Evolutionary conservation across 2,329 filamentous ascomycete genomes (phyloP).

Genomic region (Colletotrichum chrysophilum): DNA sequence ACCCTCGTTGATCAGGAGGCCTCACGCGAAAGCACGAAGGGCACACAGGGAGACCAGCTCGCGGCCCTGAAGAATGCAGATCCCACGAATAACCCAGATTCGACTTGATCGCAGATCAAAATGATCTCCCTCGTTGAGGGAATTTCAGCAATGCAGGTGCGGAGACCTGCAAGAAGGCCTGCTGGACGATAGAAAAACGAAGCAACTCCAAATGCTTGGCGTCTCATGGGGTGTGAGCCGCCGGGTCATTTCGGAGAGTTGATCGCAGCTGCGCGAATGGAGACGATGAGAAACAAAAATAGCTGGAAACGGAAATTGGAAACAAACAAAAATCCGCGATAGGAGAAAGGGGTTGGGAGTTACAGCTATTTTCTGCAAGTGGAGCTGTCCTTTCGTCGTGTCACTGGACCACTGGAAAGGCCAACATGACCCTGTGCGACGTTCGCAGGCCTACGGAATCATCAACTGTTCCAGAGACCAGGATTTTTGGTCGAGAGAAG

Average conservation of each 20-base stretch:
- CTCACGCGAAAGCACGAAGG: background rate
- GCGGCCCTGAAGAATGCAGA: background rate
- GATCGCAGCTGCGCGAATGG: background rate
- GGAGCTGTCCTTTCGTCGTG: background rate
- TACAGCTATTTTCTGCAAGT: constrained; percentile 1
- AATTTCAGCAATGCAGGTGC: background rate
- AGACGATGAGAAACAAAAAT: background rate
- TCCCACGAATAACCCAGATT: background rate
- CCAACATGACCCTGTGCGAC: background rate
- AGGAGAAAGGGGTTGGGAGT: background rate
- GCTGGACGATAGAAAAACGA: background rate
- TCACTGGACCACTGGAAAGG: background rate
- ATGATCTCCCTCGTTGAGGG: background rate
- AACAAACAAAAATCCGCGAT: background rate
- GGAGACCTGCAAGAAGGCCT: background rate
- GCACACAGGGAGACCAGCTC: background rate
- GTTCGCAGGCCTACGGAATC: background rate
- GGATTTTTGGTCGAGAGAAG: background rate
- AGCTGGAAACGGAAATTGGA: background rate
- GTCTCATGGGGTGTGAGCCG: constrained; percentile 6
- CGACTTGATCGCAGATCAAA: background rate
- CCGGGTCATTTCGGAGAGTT: background rate
- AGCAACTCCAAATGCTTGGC: constrained; percentile 1
- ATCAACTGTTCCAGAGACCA: background rate
- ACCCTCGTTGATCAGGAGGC: background rate